A percentile compares a stretch with the other conserved stretches of the same genome.
Conservation (phyloP, 2,329 filamentous ascomycete genomes). For the Monosporascus sp. region DNA sequence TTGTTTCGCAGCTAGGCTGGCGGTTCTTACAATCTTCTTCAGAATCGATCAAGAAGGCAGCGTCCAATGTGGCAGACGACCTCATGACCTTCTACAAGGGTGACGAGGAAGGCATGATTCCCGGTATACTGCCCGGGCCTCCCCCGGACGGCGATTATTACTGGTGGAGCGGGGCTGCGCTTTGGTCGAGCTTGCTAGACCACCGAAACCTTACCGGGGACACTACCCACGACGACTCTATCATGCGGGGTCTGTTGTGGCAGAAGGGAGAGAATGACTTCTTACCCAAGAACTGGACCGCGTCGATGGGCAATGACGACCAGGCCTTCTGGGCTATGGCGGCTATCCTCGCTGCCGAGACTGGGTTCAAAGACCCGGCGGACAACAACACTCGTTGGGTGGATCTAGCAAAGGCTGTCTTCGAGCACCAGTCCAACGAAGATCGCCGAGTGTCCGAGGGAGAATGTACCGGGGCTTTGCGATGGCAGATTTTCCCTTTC, state of each 20-base stretch:
- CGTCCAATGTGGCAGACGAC: slow-evolving; percentile 23
- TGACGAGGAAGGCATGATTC: slow-evolving; percentile 12
- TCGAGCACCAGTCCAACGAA: slow-evolving; percentile 49
- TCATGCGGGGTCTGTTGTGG: slow-evolving; percentile 36
- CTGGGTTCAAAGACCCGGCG: slow-evolving; percentile 49
- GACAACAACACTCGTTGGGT: slow-evolving; percentile 50
- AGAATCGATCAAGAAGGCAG: slow-evolving; percentile 24
- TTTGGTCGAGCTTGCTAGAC: slow-evolving; percentile 48
- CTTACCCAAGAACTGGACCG: slow-evolving; percentile 36
- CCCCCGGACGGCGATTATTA: slow-evolving; percentile 31
- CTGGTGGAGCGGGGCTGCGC: slow-evolving; percentile 48
- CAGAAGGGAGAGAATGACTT: slow-evolving; percentile 41
- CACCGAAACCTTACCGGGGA: slow-evolving; percentile 51
- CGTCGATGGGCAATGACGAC: slow-evolving; percentile 43
- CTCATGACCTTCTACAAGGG: slow-evolving; percentile 25
- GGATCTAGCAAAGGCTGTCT: slow-evolving; percentile 56
- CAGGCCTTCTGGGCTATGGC: slow-evolving; percentile 60
- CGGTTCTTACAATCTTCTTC: slow-evolving; percentile 1
- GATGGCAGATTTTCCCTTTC: slow-evolving; percentile 59
- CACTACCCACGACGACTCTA: slow-evolving; percentile 41
- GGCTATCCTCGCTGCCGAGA: slow-evolving; percentile 56
- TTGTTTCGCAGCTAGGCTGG: neutral
- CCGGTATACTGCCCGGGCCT: slow-evolving; percentile 16
- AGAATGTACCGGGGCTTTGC: slow-evolving; percentile 53
- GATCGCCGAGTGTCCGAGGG: slow-evolving; percentile 42